Conservation (phyloP, 192 early-diverging fungal species). For the Rhizophagus prolifer region DNA sequence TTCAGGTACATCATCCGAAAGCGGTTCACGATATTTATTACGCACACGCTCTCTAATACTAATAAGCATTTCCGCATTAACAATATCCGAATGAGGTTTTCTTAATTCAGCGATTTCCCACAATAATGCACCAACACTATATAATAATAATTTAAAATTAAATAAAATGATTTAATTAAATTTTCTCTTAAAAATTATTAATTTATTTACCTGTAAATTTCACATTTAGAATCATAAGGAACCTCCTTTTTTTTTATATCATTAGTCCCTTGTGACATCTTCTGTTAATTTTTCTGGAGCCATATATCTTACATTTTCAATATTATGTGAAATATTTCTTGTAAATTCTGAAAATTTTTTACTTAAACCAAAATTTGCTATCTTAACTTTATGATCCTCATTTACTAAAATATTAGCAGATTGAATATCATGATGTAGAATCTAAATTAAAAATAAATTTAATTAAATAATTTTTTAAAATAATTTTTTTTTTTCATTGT, state of each 20-base stretch:
- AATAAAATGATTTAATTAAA: too few relatives aligned
- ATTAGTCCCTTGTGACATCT: neutral
- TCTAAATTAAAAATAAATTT: neutral
- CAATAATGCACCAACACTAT: slow-evolving; percentile 13
- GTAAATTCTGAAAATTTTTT: slow-evolving; percentile 3
- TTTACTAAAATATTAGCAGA: slow-evolving; percentile 8
- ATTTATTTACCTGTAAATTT: slow-evolving; percentile 23
- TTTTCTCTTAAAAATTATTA: neutral
- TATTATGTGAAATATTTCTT: slow-evolving; percentile 3
- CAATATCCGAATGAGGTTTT: neutral
- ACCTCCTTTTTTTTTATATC: neutral
- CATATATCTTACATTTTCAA: slow-evolving; percentile 23
- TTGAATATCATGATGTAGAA: slow-evolving; percentile 27
- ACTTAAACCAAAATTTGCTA: slow-evolving; percentile 13
- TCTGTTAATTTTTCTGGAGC: slow-evolving; percentile 5
- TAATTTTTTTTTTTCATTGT: neutral
- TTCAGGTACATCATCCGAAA: neutral
- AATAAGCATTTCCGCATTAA: neutral
- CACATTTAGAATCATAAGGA: slow-evolving; percentile 2
- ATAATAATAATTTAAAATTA: too few relatives aligned
- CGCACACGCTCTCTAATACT: neutral
- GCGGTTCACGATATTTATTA: slow-evolving; percentile 1
- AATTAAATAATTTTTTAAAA: neutral
- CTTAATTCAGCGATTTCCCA: slow-evolving; percentile 24
- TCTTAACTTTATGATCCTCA: neutral